phyloP scores from a whole-genome alignment of 805 yeast genomes.

The Nakazawaea anatomiae region DNA sequence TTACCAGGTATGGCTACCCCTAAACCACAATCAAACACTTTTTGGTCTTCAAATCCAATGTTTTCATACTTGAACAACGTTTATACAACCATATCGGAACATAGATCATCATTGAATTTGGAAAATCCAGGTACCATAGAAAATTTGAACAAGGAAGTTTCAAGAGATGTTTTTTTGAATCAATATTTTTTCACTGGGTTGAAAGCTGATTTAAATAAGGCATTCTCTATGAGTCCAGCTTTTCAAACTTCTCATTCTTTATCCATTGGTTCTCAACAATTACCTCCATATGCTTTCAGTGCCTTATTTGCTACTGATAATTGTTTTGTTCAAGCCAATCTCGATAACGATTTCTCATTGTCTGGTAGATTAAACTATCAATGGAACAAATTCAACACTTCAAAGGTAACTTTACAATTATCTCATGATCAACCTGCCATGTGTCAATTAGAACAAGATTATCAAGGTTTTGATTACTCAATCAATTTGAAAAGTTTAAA shows the following conservation, averaged over 20 bases:
- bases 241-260: slow-evolving; percentile 96
- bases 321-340: slow-evolving; percentile 82
- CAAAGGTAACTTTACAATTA: slow-evolving; percentile 84
- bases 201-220: slow-evolving; percentile 93
- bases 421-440: slow-evolving; percentile 86
- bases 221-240: slow-evolving; percentile 84
- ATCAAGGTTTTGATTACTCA: slow-evolving; percentile 83
- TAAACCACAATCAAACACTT: slow-evolving; percentile 47
- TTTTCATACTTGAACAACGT: slow-evolving; percentile 74
- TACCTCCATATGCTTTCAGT: slow-evolving; percentile 88
- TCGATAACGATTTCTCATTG: slow-evolving; percentile 81
- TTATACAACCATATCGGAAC: slow-evolving; percentile 64
- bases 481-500: slow-evolving; percentile 86
- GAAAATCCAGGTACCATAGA: slow-evolving; percentile 93
- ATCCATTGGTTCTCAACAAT: slow-evolving; percentile 75
- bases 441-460: slow-evolving; percentile 95
- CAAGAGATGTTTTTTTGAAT: slow-evolving; percentile 85
- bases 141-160: slow-evolving; percentile 87
- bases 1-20: slow-evolving; percentile 51
- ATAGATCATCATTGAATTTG: slow-evolving; percentile 77
- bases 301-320: slow-evolving; percentile 86
- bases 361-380: slow-evolving; percentile 89
- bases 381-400: slow-evolving; percentile 72
- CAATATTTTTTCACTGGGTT: slow-evolving; percentile 92
- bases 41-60: slow-evolving; percentile 82